A percentile compares a stretch with the other conserved stretches of the same genome.
Conservation (phyloP, 202 grass and related monocot genomes). For the Carex sylvatica region DNA sequence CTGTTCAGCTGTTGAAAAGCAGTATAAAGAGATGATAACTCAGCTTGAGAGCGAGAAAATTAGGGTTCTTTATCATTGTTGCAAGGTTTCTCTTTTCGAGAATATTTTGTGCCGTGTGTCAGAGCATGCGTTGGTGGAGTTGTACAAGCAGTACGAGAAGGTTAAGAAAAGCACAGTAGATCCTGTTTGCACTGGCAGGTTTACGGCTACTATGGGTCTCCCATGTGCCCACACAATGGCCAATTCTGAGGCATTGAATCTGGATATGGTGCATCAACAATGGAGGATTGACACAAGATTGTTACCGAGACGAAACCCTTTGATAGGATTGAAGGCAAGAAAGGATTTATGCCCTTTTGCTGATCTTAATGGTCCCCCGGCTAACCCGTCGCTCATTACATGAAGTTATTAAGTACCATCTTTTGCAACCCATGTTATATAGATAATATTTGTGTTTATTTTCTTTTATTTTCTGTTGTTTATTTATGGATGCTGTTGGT, state of each 20-base stretch:
- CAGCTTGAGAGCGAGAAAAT: constrained; percentile 27
- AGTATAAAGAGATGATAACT: constrained; percentile 19
- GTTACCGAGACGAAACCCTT: constrained; percentile 12
- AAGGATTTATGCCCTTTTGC: constrained; percentile 6
- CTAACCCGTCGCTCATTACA: neutral
- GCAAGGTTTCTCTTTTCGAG: constrained; percentile 28
- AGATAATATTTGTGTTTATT: neutral
- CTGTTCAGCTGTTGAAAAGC: constrained; percentile 20
- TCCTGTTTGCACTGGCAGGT: constrained; percentile 20
- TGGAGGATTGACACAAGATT: constrained; percentile 28
- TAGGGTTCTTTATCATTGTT: constrained; percentile 28
- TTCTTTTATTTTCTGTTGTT: neutral
- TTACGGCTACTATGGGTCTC: constrained; percentile 29
- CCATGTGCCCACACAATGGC: constrained; percentile 27
- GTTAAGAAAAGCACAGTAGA: constrained; percentile 18
- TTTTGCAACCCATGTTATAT: neutral
- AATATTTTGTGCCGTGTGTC: constrained; percentile 21
- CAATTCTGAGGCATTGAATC: constrained; percentile 7
- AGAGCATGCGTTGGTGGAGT: constrained; percentile 22
- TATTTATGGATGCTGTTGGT: neutral
- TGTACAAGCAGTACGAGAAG: constrained; percentile 24
- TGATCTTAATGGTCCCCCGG: constrained; percentile 12
- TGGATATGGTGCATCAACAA: constrained; percentile 20
- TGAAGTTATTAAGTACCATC: neutral
- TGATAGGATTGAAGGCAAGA: constrained; percentile 18